Evolutionary conservation across 352 stramenopile species (phyloP), one percentile per base, ranked within the genome.

Genomic region (Phytophthora capsici): DNA sequence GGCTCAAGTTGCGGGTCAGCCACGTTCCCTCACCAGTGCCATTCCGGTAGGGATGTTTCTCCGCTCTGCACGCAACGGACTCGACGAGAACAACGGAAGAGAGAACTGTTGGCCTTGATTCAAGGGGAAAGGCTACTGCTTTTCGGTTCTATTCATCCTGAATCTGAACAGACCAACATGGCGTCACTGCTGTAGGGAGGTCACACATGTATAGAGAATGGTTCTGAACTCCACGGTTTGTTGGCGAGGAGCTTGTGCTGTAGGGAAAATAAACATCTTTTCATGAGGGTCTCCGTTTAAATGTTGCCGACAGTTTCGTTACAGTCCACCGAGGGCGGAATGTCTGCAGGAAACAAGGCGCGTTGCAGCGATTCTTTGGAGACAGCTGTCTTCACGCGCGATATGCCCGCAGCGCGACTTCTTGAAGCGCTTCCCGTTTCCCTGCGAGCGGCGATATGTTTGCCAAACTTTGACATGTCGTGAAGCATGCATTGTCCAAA

Each of bases 311-410:
- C n/a, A n/a, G n/a, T n/a, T n/a, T n/a, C n/a, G 25, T 53, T 28
- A 6, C 46, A 53, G 23, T 20, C 19, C 17, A 41, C 30, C 47
- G 20, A 56, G 43, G 63, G 43, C 57, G 63, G 63, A 71, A 71
- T 46, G 47, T 71, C 48, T 12, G 34, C 59, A 52, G 32, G 59
- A 55, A 61, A 56, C 36, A 53, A 52, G 63, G 57, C 41, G 23
- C 63, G 63, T 53, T 41, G 43, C 48, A 32, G 48, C 56, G 41
- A 66, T 66, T 71, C 57, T 20, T 16, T 8, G 7, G 10, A 19
- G 17, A 26, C 63, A 60, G 34, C 50, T 71, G 63, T 30, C n/a
- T 51, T 55, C 40, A n/a, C 22, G 17, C 6, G 25, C 34, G 55
- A 65, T 70, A 65, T 25, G 38, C 36, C 36, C 28, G 26, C 41